Evolutionary conservation across 1,284 basidiomycete genomes (phyloP).

Genomic region (Gymnopus androsaceus): DNA sequence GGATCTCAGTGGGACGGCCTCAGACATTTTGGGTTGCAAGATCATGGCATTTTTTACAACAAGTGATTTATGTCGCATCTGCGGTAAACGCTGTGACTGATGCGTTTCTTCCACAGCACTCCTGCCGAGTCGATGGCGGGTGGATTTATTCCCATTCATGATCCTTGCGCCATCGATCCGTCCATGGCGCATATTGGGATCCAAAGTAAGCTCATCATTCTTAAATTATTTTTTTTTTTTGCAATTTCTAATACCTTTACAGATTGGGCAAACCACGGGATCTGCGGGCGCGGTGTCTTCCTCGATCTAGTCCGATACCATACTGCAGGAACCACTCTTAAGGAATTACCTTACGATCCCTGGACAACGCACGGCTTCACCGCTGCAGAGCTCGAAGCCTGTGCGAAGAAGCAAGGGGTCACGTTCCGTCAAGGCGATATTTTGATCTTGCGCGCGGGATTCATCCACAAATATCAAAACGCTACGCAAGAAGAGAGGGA

Average conservation of each 20-base stretch:
- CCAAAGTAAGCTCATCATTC: constrained; percentile 51
- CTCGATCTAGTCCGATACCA: constrained; percentile 64
- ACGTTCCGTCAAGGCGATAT: constrained; percentile 63
- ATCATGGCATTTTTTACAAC: constrained; percentile 64
- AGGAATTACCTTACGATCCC: constrained; percentile 61
- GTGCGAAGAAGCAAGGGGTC: constrained; percentile 63
- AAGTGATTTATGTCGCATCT: constrained; percentile 40
- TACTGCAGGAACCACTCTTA: constrained; percentile 38
- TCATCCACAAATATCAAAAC: constrained; percentile 59
- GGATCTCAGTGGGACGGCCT: constrained; percentile 78
- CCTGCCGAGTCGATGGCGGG: constrained; percentile 44
- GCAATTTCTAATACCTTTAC: neutral
- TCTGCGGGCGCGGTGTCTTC: constrained; percentile 70
- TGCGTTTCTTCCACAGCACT: constrained; percentile 38
- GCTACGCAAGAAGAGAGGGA: constrained; percentile 50
- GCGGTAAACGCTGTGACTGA: neutral
- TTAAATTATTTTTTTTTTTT: neutral
- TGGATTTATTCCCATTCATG: constrained; percentile 49
- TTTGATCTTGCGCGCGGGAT: constrained; percentile 63
- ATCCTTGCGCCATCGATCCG: constrained; percentile 54
- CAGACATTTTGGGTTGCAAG: constrained; percentile 58
- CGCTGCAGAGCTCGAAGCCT: constrained; percentile 58
- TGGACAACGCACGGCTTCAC: constrained; percentile 61
- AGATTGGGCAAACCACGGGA: constrained; percentile 78
- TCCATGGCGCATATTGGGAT: constrained; percentile 58